A percentile compares a stretch with the other conserved stretches of the same genome.
Conservation (phyloP, 352 stramenopile species). For the Pythium dissimile region DNA sequence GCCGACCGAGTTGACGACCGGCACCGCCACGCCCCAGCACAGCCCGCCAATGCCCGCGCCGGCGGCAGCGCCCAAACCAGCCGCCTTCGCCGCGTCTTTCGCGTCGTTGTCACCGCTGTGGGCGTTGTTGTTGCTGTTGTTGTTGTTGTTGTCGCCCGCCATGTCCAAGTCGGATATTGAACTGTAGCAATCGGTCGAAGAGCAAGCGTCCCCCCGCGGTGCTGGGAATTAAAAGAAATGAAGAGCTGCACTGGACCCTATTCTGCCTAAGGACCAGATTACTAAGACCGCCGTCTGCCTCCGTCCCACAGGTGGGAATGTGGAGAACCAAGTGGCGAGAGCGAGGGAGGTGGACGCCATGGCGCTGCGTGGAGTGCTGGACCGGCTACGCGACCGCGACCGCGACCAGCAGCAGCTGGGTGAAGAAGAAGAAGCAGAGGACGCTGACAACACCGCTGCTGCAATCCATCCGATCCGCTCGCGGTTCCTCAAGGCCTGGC, state of each 20-base stretch:
- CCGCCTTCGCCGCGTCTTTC: not conserved
- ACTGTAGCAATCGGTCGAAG: not conserved
- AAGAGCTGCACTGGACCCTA: too few species aligned
- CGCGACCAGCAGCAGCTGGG: not conserved
- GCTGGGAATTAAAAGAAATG: too few species aligned
- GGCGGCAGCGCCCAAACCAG: slow-evolving; percentile 19
- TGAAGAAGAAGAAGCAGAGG: not conserved
- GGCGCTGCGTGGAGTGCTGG: not conserved
- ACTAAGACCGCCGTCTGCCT: too few species aligned
- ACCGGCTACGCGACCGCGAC: slow-evolving; percentile 6
- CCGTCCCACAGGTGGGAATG: slow-evolving; percentile 13
- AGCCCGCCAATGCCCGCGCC: too few species aligned
- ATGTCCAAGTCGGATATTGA: not conserved
- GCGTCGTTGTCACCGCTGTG: too few species aligned
- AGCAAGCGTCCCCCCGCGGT: too few species aligned
- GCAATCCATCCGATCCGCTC: slow-evolving; percentile 6
- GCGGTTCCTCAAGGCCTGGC: slow-evolving; percentile 21
- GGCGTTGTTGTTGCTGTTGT: too few species aligned
- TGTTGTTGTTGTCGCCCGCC: too few species aligned
- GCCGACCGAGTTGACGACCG: slow-evolving; percentile 30
- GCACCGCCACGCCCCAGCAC: slow-evolving; percentile 24
- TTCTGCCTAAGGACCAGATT: too few species aligned
- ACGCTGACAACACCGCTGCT: not conserved
- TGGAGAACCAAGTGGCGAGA: not conserved
- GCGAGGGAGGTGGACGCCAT: not conserved